These are phyloP conservation scores for Discostella pseudostelligera DNA, from an alignment of 108 stramenopile genomes.

Conservation along the genomic window DNA sequence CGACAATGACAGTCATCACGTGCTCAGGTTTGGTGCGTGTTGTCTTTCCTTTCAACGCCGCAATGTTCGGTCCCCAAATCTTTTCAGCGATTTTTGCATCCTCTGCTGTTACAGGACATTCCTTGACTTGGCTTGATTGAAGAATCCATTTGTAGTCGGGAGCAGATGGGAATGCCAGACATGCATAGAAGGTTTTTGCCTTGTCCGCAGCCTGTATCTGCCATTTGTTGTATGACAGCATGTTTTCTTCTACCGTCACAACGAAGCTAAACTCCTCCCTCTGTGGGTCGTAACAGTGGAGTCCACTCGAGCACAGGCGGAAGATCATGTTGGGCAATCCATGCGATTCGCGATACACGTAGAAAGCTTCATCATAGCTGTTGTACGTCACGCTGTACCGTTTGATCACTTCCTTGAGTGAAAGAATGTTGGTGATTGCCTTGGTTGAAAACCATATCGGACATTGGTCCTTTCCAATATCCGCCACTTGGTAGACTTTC, in stretches of 20 bases:
- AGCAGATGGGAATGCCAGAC: constrained; percentile 8
- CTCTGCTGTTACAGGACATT: constrained; percentile 17
- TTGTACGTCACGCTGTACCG: constrained; percentile 7
- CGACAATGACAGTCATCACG: neutral
- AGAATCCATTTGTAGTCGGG: constrained; percentile 16
- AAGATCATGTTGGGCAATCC: constrained; percentile 4
- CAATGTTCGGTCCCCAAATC: constrained; percentile 8
- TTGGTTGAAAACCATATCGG: constrained; percentile 2
- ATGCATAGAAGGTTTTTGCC: constrained; percentile 6
- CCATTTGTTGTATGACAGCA: neutral
- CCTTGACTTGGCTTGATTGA: neutral
- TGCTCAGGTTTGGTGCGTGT: neutral
- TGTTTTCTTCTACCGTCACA: neutral
- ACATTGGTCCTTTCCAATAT: neutral
- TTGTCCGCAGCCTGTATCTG: constrained; percentile 4
- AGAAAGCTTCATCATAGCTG: neutral
- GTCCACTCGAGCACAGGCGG: neutral
- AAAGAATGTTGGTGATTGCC: constrained; percentile 13
- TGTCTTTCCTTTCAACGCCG: constrained; percentile 15
- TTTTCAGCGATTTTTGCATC: constrained; percentile 11
- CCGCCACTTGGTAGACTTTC: neutral
- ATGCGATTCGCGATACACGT: neutral
- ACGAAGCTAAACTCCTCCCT: neutral
- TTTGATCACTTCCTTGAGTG: neutral
- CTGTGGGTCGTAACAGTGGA: neutral